A percentile compares a stretch with the other conserved stretches of the same genome.
Evolutionary conservation across 140 eudicot genomes (phyloP).

Genomic region (Oenanthe javanica): DNA sequence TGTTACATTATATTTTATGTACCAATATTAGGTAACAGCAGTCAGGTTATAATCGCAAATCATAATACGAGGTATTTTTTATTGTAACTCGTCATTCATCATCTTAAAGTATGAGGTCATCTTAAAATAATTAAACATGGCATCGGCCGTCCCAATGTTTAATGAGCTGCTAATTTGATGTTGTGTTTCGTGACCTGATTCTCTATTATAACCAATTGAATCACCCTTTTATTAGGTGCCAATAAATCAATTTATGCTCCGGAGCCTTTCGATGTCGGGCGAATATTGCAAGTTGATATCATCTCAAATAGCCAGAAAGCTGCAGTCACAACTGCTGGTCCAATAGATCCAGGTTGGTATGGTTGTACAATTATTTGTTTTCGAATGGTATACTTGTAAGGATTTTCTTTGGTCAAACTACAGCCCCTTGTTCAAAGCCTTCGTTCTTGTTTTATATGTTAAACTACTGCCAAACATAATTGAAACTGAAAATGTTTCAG

Average conservation of each 20-base stretch:
- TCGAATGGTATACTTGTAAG: background rate
- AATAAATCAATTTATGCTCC: conserved; percentile 86
- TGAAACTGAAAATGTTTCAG: background rate
- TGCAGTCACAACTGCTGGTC: conserved; percentile 56
- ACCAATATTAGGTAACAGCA: background rate
- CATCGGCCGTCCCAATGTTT: background rate
- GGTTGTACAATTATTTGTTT: background rate
- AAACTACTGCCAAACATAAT: background rate
- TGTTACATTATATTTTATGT: background rate
- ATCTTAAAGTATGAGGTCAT: background rate
- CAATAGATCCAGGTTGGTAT: conserved; percentile 68
- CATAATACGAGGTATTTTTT: background rate
- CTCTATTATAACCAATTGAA: conserved; percentile 8
- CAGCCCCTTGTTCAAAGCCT: background rate
- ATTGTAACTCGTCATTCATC: background rate
- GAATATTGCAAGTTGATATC: conserved; percentile 82
- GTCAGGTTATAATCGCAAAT: too few species aligned
- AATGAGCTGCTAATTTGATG: background rate
- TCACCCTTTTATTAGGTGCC: conserved; percentile 56
- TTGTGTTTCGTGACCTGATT: background rate
- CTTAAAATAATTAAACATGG: background rate
- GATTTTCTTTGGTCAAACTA: background rate
- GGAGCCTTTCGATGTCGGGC: conserved; percentile 88
- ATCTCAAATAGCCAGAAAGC: conserved; percentile 61
- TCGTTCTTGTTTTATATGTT: background rate